Conservation (phyloP, 2,329 filamentous ascomycete species). For the Cordyceps tenuipes region DNA sequence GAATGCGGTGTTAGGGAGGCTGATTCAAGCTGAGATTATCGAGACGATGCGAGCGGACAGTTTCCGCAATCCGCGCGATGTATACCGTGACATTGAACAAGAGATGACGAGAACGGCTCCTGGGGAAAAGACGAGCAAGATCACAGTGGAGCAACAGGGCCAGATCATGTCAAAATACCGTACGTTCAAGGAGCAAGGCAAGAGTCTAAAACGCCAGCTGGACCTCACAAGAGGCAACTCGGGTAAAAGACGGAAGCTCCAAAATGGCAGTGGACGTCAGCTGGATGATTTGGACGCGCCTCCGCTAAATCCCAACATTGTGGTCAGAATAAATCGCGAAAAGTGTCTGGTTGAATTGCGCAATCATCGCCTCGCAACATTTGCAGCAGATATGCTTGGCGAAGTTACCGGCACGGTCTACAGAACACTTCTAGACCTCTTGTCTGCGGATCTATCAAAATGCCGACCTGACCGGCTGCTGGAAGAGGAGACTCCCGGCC, state of each 20-base stretch:
- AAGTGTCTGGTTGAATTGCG: conserved; percentile 77
- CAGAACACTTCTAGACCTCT: conserved; percentile 57
- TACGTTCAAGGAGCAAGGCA: conserved; percentile 44
- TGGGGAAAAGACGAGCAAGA: conserved; percentile 45
- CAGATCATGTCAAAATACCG: conserved; percentile 46
- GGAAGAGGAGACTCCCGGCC: conserved; percentile 23
- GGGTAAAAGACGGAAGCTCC: conserved; percentile 47
- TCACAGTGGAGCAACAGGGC: conserved; percentile 53
- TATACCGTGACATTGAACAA: conserved; percentile 53
- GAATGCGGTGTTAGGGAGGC: conserved; percentile 41
- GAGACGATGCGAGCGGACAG: conserved; percentile 51
- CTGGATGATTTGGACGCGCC: conserved; percentile 33
- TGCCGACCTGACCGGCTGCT: conserved; percentile 52
- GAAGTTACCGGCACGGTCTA: conserved; percentile 72
- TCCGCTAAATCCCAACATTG: conserved; percentile 52
- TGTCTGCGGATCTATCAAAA: conserved; percentile 60
- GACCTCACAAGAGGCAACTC: conserved; percentile 31
- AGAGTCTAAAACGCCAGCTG: conserved; percentile 43
- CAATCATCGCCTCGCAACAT: conserved; percentile 66
- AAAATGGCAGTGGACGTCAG: conserved; percentile 34
- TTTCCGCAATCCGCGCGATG: conserved; percentile 54
- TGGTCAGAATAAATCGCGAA: conserved; percentile 75
- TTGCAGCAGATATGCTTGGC: conserved; percentile 63
- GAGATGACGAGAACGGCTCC: conserved; percentile 45
- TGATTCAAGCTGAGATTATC: conserved; percentile 59